Evolutionary conservation across 1,284 basidiomycete species (phyloP).

Genomic region (Tausonia pullulans): DNA sequence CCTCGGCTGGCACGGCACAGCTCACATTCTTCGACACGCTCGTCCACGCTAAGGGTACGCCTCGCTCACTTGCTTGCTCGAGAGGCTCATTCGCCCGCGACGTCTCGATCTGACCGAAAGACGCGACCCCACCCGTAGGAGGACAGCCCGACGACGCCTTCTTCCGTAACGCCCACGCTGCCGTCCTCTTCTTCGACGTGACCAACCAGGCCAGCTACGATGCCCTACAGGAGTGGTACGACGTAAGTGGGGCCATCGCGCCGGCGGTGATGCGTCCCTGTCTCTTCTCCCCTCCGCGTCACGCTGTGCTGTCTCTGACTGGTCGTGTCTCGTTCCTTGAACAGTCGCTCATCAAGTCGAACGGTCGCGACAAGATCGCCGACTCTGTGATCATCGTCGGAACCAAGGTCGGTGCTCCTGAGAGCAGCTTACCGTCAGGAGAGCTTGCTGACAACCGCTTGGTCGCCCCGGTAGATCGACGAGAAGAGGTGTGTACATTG

Average conservation of each 20-base stretch:
- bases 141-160: constrained; percentile 20
- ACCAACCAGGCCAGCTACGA: constrained; percentile 21
- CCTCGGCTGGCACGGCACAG: constrained; percentile 15
- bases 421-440: no score
- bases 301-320: no score
- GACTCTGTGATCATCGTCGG: constrained; percentile 19
- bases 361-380: no score
- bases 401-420: constrained; percentile 18
- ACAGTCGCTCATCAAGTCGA: no score
- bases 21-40: constrained; percentile 21
- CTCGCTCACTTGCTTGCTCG: neutral
- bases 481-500: no score
- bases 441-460: no score
- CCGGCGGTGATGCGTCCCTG: no score
- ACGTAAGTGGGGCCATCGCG: neutral
- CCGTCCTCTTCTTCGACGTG: constrained; percentile 20
- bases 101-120: neutral
- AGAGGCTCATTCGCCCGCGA: neutral
- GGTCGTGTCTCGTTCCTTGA: no score
- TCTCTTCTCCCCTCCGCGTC: no score
- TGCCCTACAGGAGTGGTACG: constrained; percentile 20
- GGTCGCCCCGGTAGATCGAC: no score
- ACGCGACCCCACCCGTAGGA: constrained; percentile 5
- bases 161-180: constrained; percentile 19
- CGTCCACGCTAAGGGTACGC: constrained; percentile 15